Percentiles rank a stretch among this genome's conserved stretches.
Evolutionary conservation across 106 monocot species (phyloP).

Genomic region (Acorus calamus): DNA sequence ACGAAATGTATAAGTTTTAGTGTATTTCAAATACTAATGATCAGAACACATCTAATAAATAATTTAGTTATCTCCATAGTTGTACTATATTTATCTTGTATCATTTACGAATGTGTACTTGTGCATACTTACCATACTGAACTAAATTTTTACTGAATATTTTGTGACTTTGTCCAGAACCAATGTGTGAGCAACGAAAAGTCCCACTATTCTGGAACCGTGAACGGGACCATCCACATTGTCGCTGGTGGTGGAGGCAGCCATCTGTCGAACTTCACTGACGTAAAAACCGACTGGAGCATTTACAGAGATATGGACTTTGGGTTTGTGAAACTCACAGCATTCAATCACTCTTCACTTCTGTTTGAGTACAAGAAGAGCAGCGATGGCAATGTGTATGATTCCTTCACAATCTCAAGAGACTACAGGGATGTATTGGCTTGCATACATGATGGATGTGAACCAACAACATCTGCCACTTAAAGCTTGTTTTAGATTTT

Average conservation of each 20-base stretch:
- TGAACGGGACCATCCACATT: conserved; percentile 90
- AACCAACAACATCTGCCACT: conserved; percentile 55
- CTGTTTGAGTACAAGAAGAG: conserved; percentile 88
- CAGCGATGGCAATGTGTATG: conserved; percentile 65
- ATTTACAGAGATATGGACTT: conserved; percentile 54
- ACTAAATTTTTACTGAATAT: no score
- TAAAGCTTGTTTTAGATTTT: conserved; percentile 2
- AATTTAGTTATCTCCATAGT: no score
- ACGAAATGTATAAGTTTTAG: no score
- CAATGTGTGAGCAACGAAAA: conserved; percentile 52
- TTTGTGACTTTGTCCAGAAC: conserved; percentile 25
- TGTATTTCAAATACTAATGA: not conserved
- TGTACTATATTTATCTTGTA: no score
- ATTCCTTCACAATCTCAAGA: conserved; percentile 82
- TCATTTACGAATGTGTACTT: no score
- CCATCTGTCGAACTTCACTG: conserved; percentile 50
- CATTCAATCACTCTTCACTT: conserved; percentile 80
- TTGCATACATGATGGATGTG: conserved; percentile 72
- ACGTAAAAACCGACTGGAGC: conserved; percentile 47
- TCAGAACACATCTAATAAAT: not conserved
- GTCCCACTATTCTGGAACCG: conserved; percentile 50
- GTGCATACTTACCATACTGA: no score
- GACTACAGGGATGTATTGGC: conserved; percentile 82
- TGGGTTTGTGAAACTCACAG: conserved; percentile 83
- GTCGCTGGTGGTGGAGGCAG: conserved; percentile 83